Evolutionary conservation across 1,139 yeast species (phyloP).

Genomic region (Geotrichum bryndzae): DNA sequence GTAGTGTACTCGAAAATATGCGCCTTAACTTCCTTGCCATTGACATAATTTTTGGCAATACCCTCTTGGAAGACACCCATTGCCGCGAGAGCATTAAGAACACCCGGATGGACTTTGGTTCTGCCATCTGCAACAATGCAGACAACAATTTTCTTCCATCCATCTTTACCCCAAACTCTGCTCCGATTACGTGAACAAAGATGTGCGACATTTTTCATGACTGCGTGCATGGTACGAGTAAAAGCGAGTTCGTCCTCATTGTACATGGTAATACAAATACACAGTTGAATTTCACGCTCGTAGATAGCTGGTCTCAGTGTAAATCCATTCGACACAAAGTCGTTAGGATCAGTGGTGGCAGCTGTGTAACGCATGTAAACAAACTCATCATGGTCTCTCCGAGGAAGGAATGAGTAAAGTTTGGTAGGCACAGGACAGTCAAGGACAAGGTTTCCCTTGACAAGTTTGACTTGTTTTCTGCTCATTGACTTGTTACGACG

Average conservation of each 20-base stretch:
- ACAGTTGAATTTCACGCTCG: conserved; percentile 83
- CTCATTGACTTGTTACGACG: conserved; percentile 56
- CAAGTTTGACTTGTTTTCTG: conserved; percentile 59
- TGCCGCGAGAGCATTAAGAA: conserved; percentile 79
- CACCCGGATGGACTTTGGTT: conserved; percentile 74
- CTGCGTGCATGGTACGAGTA: conserved; percentile 89
- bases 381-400: conserved; percentile 85
- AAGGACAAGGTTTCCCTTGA: conserved; percentile 72
- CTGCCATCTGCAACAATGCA: conserved; percentile 91
- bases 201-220: conserved; percentile 86
- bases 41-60: conserved; percentile 87
- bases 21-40: conserved; percentile 82
- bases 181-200: conserved; percentile 77
- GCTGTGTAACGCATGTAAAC: conserved; percentile 96
- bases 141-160: conserved; percentile 94
- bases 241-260: conserved; percentile 85
- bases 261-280: conserved; percentile 90
- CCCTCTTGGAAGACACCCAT: conserved; percentile 96
- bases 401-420: conserved; percentile 66
- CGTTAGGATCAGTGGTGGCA: conserved; percentile 83
- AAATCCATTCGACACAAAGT: conserved; percentile 71
- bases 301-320: conserved; percentile 76
- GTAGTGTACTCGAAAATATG: conserved; percentile 94
- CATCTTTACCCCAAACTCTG: conserved; percentile 87
- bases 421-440: conserved; percentile 94